These are phyloP conservation scores for Candida ortonii DNA, from an alignment of 805 yeast genomes.

Conservation along the genomic window DNA sequence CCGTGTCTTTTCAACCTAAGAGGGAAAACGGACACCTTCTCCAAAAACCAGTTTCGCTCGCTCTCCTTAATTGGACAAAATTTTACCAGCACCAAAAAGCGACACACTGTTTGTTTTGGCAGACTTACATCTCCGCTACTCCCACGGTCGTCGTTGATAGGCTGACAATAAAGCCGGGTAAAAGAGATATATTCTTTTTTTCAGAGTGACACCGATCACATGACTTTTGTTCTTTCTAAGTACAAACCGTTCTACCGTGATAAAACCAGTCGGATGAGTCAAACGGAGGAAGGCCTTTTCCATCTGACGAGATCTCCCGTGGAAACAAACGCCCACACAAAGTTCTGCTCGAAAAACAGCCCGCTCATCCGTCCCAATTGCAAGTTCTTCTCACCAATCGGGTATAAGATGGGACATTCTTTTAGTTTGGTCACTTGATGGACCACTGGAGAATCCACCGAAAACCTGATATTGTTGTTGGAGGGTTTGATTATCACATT, in stretches of 20 bases:
- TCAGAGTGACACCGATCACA: too few relatives aligned
- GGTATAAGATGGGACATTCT: slow-evolving; percentile 31
- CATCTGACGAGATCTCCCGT: slow-evolving; percentile 40
- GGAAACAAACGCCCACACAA: slow-evolving; percentile 36
- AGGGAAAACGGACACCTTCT: too few relatives aligned
- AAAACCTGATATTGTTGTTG: slow-evolving; percentile 1
- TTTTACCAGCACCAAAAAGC: slow-evolving; percentile 4
- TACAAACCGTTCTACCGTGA: too few relatives aligned
- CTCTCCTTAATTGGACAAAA: slow-evolving; percentile 9
- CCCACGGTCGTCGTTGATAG: too few relatives aligned
- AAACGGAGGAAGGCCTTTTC: slow-evolving; percentile 29
- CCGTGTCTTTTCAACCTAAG: neutral
- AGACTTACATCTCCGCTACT: too few relatives aligned
- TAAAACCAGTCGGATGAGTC: neutral
- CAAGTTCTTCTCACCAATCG: slow-evolving; percentile 33
- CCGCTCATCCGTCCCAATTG: slow-evolving; percentile 34
- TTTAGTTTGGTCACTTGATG: slow-evolving; percentile 26
- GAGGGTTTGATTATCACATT: slow-evolving; percentile 3
- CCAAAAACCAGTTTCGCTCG: slow-evolving; percentile 2
- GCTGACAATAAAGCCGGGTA: too few relatives aligned
- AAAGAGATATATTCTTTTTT: too few relatives aligned
- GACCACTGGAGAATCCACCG: slow-evolving; percentile 12
- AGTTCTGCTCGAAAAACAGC: slow-evolving; percentile 29
- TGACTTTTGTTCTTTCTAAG: too few relatives aligned
- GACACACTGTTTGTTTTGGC: too few relatives aligned